Percentiles rank a stretch among this genome's conserved stretches.
Conservation (phyloP, 768 basidiomycete genomes). For the Lactarius vividus region DNA sequence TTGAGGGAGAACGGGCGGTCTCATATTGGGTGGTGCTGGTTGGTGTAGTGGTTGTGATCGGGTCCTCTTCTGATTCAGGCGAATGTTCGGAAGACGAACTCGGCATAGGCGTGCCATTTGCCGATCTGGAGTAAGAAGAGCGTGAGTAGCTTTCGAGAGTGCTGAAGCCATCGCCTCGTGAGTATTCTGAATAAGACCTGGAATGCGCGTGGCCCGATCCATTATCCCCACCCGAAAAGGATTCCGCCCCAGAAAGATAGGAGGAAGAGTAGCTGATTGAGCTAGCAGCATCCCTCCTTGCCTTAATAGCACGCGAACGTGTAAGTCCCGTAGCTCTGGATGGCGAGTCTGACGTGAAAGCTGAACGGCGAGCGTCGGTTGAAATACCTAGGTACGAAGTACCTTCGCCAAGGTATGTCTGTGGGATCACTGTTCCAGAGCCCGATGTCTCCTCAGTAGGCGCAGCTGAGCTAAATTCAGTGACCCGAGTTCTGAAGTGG, state of each 20-base stretch:
- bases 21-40: slow-evolving; percentile 39
- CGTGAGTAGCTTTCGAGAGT: slow-evolving; percentile 26
- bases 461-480: slow-evolving; percentile 35
- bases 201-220: slow-evolving; percentile 34
- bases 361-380: slow-evolving; percentile 31
- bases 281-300: slow-evolving; percentile 42
- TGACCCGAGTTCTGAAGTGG: slow-evolving; percentile 31
- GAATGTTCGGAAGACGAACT: slow-evolving; percentile 34
- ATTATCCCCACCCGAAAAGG: slow-evolving; percentile 60
- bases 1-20: slow-evolving; percentile 43
- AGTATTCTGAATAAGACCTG: slow-evolving; percentile 31
- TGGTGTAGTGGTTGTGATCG: slow-evolving; percentile 30
- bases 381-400: not conserved
- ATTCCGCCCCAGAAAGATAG: slow-evolving; percentile 40
- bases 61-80: slow-evolving; percentile 35
- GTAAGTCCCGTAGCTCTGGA: slow-evolving; percentile 42
- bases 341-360: slow-evolving; percentile 49
- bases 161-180: slow-evolving; percentile 27
- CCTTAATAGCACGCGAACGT: slow-evolving; percentile 55
- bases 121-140: slow-evolving; percentile 22
- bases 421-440: slow-evolving; percentile 26
- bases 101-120: slow-evolving; percentile 31
- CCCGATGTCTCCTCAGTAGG: slow-evolving; percentile 40
- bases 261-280: slow-evolving; percentile 46
- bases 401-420: slow-evolving; percentile 5